These are phyloP conservation scores for Yarrowia galli DNA, from an alignment of 1,139 yeast genomes.

Conservation along the genomic window DNA sequence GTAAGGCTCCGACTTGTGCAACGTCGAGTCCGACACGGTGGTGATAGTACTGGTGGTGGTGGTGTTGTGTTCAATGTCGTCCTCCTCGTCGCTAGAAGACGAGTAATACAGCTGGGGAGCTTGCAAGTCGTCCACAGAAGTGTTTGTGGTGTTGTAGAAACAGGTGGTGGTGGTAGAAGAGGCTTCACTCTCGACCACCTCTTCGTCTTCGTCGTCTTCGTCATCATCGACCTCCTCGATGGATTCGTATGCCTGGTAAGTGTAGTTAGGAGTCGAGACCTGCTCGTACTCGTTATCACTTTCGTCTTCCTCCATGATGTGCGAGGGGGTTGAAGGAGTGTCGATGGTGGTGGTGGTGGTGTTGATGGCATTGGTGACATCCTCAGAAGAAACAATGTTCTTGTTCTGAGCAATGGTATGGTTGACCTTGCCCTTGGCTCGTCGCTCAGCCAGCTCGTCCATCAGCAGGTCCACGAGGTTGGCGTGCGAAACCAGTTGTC, in stretches of 20 bases:
- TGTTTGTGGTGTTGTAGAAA: slow-evolving; percentile 19
- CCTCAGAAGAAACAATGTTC: neutral
- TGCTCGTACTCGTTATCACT: slow-evolving; percentile 28
- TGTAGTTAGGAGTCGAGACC: slow-evolving; percentile 26
- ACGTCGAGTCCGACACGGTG: neutral
- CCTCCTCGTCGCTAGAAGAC: slow-evolving; percentile 23
- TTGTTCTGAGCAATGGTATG: neutral
- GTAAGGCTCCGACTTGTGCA: slow-evolving; percentile 8
- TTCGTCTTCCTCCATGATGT: slow-evolving; percentile 19
- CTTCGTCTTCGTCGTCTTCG: slow-evolving; percentile 25
- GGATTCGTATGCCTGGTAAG: slow-evolving; percentile 32
- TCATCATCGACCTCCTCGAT: slow-evolving; percentile 27
- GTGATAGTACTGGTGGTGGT: neutral
- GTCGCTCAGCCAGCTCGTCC: slow-evolving; percentile 36
- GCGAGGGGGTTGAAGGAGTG: slow-evolving; percentile 1
- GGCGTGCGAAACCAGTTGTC: slow-evolving; percentile 38
- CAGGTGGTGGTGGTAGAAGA: neutral
- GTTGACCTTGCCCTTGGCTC: slow-evolving; percentile 33
- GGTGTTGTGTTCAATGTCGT: slow-evolving; percentile 16
- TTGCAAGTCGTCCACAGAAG: slow-evolving; percentile 23
- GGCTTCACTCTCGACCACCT: neutral
- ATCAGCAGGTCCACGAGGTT: slow-evolving; percentile 37
- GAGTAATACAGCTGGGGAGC: slow-evolving; percentile 30
- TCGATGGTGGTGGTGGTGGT: too few species aligned
- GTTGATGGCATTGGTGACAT: slow-evolving; percentile 11